phyloP scores from a whole-genome alignment of 179 eudicot species.

The Nepenthes alata region DNA sequence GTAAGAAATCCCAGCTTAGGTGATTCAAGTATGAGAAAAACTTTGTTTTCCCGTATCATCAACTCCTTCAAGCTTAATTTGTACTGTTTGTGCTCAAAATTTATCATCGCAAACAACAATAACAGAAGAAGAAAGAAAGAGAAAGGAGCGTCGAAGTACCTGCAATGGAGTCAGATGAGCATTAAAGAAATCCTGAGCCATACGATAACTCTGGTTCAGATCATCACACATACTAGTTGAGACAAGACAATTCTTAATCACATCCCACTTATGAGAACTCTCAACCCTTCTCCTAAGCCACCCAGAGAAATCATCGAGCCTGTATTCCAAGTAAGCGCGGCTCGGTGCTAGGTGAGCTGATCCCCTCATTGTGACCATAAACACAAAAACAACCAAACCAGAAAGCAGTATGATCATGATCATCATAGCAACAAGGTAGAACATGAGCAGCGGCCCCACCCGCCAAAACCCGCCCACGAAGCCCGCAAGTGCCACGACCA shows the following conservation, averaged over 20 bases:
- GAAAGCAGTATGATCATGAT: conserved; percentile 46
- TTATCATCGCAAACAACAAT: background rate
- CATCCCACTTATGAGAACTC: conserved; percentile 66
- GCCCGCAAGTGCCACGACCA: conserved; percentile 53
- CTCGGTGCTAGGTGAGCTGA: conserved; percentile 69
- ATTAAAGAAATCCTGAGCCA: conserved; percentile 78
- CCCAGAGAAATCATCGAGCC: conserved; percentile 56
- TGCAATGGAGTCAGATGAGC: conserved; percentile 72
- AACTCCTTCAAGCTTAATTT: too few relatives aligned
- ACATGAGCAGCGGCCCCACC: conserved; percentile 39
- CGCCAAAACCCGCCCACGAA: conserved; percentile 82
- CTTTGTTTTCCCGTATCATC: too few relatives aligned
- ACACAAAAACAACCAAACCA: conserved; percentile 44
- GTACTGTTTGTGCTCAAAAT: too few relatives aligned
- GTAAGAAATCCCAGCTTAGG: too few relatives aligned
- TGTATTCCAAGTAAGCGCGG: conserved; percentile 62
- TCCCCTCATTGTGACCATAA: conserved; percentile 61
- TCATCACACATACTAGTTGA: conserved; percentile 54
- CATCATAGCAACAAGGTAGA: conserved; percentile 67
- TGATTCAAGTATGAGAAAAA: too few relatives aligned
- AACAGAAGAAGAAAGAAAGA: background rate
- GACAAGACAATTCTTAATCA: conserved; percentile 56
- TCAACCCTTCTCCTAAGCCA: conserved; percentile 51
- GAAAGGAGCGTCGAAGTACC: conserved; percentile 21
- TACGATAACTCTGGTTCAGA: conserved; percentile 55